Evolutionary conservation across 192 early-diverging fungal species (phyloP).

Genomic region (Podila verticillata): DNA sequence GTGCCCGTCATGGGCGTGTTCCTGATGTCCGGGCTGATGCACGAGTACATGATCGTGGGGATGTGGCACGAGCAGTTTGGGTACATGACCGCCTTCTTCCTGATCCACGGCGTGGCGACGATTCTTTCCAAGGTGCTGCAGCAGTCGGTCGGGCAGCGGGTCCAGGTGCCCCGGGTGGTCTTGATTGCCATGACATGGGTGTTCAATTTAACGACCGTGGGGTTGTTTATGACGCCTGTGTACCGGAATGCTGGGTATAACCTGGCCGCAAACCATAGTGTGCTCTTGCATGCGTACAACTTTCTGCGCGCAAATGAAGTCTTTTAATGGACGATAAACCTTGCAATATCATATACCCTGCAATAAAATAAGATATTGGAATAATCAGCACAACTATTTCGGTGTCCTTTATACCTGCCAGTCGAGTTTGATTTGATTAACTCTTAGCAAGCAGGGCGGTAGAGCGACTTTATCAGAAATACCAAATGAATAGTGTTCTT

Average conservation of each 20-base stretch:
- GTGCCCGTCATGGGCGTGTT: constrained; percentile 44
- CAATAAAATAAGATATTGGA: too few relatives aligned
- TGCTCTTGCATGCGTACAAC: constrained; percentile 32
- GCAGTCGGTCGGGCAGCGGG: constrained; percentile 16
- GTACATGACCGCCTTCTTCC: constrained; percentile 32
- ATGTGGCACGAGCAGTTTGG: constrained; percentile 35
- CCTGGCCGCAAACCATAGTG: constrained; percentile 20
- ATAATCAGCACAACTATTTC: too few relatives aligned
- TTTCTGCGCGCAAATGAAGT: constrained; percentile 27
- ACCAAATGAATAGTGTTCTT: too few relatives aligned
- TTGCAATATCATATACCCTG: too few relatives aligned
- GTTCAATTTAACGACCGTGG: constrained; percentile 28
- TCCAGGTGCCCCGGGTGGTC: constrained; percentile 16
- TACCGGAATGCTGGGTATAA: constrained; percentile 35
- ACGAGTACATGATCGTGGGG: constrained; percentile 31
- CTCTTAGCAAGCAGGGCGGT: too few relatives aligned
- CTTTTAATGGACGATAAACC: constrained; percentile 8
- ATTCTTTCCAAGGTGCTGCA: constrained; percentile 31
- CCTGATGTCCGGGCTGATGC: constrained; percentile 47
- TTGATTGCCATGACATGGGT: constrained; percentile 38
- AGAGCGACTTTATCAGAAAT: too few relatives aligned
- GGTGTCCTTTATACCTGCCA: too few relatives aligned
- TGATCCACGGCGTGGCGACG: constrained; percentile 34
- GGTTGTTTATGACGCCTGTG: constrained; percentile 34
- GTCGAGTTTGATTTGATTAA: too few relatives aligned